A percentile compares a stretch with the other conserved stretches of the same genome.
Evolutionary conservation across 2,329 filamentous ascomycete genomes (phyloP).

Genomic region (Fusarium burgessii): DNA sequence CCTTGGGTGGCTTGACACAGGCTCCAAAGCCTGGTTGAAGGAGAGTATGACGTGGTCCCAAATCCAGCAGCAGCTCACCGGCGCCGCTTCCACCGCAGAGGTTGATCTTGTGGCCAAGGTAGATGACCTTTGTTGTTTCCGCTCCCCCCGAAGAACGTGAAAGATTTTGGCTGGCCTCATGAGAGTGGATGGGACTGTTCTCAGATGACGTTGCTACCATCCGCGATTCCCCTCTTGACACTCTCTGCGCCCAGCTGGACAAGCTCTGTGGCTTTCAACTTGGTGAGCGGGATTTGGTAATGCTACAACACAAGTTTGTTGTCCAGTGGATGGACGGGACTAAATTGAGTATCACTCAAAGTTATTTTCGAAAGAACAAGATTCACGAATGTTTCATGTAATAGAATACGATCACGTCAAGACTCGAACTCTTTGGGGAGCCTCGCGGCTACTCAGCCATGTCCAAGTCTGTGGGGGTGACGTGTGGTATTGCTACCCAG

Average conservation of each 20-base stretch:
- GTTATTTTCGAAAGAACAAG: fast-evolving
- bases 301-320: constrained; percentile 2
- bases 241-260: neutral
- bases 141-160: neutral
- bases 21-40: neutral
- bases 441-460: neutral
- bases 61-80: neutral
- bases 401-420: neutral
- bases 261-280: neutral
- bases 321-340: neutral
- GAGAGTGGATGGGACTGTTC: neutral
- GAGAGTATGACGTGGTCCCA: neutral
- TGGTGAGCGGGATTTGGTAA: neutral
- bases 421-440: neutral
- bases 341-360: neutral
- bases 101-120: neutral
- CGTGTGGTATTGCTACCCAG: neutral
- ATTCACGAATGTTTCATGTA: neutral
- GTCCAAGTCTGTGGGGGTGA: neutral
- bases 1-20: neutral
- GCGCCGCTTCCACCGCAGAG: neutral
- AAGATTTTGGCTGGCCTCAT: neutral
- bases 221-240: neutral
- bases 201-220: neutral
- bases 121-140: neutral